Conservation (phyloP, 2,329 filamentous ascomycete species). For the Ophidiomyces ophidiicola region DNA sequence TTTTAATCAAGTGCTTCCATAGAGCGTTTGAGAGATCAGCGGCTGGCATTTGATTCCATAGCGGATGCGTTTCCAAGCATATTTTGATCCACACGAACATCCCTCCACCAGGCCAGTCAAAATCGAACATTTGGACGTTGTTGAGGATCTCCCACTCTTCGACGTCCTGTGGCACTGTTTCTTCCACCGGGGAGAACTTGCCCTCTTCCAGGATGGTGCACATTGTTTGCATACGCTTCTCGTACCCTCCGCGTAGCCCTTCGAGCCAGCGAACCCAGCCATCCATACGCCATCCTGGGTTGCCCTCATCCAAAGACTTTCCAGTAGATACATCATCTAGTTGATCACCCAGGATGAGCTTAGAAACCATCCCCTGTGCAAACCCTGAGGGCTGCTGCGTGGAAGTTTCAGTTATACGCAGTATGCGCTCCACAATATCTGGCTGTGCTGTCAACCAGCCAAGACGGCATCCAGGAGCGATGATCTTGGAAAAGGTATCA, state of each 20-base stretch:
- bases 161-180: constrained; percentile 27
- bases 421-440: constrained; percentile 58
- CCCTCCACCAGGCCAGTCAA: constrained; percentile 68
- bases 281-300: constrained; percentile 60
- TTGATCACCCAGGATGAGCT: constrained; percentile 62
- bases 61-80: constrained; percentile 59
- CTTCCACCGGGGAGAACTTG: constrained; percentile 44
- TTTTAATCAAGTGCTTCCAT: constrained; percentile 57
- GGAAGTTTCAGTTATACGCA: constrained; percentile 60
- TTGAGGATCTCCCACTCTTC: constrained; percentile 63
- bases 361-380: constrained; percentile 69
- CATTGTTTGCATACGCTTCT: constrained; percentile 73
- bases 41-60: constrained; percentile 46
- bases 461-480: constrained; percentile 77
- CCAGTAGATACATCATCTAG: constrained; percentile 31
- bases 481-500: constrained; percentile 88
- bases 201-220: constrained; percentile 58
- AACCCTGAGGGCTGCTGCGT: constrained; percentile 85
- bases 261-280: constrained; percentile 90
- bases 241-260: constrained; percentile 70
- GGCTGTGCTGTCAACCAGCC: constrained; percentile 87
- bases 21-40: constrained; percentile 51
- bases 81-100: constrained; percentile 85
- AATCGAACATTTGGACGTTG: constrained; percentile 62
- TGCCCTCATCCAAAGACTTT: constrained; percentile 37